Conservation (phyloP, 140 eudicot genomes). For the Erigeron philadelphicus region DNA sequence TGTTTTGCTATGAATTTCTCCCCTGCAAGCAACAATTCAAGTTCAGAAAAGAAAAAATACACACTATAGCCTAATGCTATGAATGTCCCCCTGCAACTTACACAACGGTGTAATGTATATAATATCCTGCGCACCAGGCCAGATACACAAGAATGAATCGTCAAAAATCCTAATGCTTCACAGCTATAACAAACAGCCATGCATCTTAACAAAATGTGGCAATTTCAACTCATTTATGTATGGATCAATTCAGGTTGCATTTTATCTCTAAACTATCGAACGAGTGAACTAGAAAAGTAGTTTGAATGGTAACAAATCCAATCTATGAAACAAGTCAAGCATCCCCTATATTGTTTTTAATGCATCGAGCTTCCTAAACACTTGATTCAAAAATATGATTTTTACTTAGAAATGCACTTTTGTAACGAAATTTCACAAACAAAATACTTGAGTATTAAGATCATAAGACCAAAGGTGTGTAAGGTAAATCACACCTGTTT, state of each 20-base stretch:
- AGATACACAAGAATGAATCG: conserved; percentile 4
- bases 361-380: conserved; percentile 8
- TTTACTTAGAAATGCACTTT: background rate
- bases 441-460: background rate
- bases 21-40: conserved; percentile 41
- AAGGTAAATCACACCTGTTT: background rate
- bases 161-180: conserved; percentile 9
- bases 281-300: background rate
- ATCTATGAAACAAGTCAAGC: background rate
- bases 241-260: conserved; percentile 3
- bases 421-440: background rate
- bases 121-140: background rate
- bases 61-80: too few species aligned
- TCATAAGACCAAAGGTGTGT: background rate
- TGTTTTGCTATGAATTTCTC: conserved; percentile 77
- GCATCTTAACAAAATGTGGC: conserved; percentile 32
- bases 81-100: too few species aligned
- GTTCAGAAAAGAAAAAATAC: background rate
- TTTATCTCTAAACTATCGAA: conserved; percentile 3
- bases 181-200: conserved; percentile 6
- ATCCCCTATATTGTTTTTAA: conserved; percentile 1
- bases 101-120: background rate
- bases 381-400: conserved; percentile 1
- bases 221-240: conserved; percentile 1
- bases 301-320: background rate